A percentile compares a stretch with the other conserved stretches of the same genome.
Conservation (phyloP, 805 yeast genomes). For the Schwanniomyces polymorphus region DNA sequence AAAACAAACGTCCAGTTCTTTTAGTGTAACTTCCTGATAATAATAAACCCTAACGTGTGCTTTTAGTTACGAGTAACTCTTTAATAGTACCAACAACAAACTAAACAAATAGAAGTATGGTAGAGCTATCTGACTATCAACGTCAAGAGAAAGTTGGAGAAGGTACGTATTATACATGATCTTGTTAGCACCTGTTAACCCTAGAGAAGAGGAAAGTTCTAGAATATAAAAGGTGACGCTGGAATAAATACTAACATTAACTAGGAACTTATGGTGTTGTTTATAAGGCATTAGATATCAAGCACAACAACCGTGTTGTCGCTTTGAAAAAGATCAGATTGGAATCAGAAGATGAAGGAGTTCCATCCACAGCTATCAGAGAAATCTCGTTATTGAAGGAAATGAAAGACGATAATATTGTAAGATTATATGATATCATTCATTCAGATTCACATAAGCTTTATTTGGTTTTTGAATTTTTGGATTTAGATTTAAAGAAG, state of each 20-base stretch:
- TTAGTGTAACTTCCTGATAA: neutral
- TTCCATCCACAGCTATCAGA: slow-evolving; percentile 96
- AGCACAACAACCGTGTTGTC: slow-evolving; percentile 89
- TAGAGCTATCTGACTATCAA: slow-evolving; percentile 87
- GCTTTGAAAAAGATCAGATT: slow-evolving; percentile 93
- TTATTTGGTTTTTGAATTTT: slow-evolving; percentile 88
- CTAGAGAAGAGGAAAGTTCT: no score
- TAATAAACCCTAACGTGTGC: neutral
- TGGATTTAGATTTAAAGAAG: slow-evolving; percentile 92
- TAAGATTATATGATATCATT: slow-evolving; percentile 86
- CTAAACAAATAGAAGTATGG: slow-evolving; percentile 45
- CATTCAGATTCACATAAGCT: slow-evolving; percentile 92
- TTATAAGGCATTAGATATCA: slow-evolving; percentile 88
- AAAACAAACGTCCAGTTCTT: neutral
- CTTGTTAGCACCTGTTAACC: neutral
- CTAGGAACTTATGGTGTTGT: slow-evolving; percentile 94
- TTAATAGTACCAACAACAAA: neutral
- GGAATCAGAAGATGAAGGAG: slow-evolving; percentile 97
- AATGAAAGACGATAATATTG: slow-evolving; percentile 90
- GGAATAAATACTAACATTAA: slow-evolving; percentile 2
- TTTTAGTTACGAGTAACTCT: neutral
- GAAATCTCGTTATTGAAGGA: slow-evolving; percentile 94
- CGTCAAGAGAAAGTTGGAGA: slow-evolving; percentile 96
- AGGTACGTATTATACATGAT: slow-evolving; percentile 46
- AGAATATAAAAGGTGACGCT: neutral